phyloP scores from a whole-genome alignment of 305 asterid species.

The Solanum hybrid region DNA sequence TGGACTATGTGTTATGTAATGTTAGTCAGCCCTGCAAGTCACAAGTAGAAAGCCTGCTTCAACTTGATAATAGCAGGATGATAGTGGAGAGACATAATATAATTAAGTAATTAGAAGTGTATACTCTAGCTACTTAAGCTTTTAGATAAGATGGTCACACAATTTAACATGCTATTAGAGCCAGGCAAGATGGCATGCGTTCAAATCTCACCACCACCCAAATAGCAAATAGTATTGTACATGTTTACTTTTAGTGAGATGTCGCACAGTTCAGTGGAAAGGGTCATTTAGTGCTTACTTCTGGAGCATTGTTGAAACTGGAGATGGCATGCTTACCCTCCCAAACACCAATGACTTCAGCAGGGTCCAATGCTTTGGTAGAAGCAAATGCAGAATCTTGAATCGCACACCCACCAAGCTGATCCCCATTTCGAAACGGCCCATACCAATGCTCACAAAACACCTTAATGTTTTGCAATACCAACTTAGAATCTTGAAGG shows the following conservation, averaged over 20 bases:
- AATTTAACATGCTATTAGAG: neutral
- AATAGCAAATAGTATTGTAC: neutral
- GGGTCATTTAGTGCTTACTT: slow-evolving; percentile 11
- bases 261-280: neutral
- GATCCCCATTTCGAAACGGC: slow-evolving; percentile 85
- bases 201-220: neutral
- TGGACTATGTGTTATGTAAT: neutral
- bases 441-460: slow-evolving; percentile 92
- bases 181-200: neutral
- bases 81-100: neutral
- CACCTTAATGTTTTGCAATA: slow-evolving; percentile 36
- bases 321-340: slow-evolving; percentile 35
- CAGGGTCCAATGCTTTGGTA: slow-evolving; percentile 45
- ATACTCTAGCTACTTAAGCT: neutral
- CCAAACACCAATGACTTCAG: slow-evolving; percentile 52
- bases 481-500: slow-evolving; percentile 16
- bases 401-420: slow-evolving; percentile 88
- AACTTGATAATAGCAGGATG: neutral
- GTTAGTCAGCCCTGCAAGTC: neutral
- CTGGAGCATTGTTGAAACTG: slow-evolving; percentile 19
- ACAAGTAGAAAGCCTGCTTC: neutral
- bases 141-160: neutral
- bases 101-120: neutral
- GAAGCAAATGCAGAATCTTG: slow-evolving; percentile 86
- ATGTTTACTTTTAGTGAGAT: neutral